Evolutionary conservation across 108 stramenopile genomes (phyloP).

Genomic region (Cyclotella distinguenda): DNA sequence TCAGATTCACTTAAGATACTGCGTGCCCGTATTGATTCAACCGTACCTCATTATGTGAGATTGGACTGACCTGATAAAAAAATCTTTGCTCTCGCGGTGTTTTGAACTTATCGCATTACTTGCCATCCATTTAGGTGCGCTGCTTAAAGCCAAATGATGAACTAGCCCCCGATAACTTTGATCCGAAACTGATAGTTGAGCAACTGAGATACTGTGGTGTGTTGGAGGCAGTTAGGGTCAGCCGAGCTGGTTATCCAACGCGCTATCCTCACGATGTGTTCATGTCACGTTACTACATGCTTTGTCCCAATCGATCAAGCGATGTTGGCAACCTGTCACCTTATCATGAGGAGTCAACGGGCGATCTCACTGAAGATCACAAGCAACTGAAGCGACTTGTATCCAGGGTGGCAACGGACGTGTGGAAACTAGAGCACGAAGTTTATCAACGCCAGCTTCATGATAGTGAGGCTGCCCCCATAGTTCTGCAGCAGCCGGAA

Average conservation of each 20-base stretch:
- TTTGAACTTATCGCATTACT: neutral
- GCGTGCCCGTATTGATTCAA: constrained; percentile 86
- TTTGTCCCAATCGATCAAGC: constrained; percentile 34
- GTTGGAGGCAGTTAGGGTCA: constrained; percentile 89
- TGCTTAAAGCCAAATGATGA: constrained; percentile 93
- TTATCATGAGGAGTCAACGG: constrained; percentile 38
- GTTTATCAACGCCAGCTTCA: constrained; percentile 15
- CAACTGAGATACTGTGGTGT: constrained; percentile 91
- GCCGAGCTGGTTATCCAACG: constrained; percentile 87
- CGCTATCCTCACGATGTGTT: constrained; percentile 76
- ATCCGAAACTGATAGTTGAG: constrained; percentile 80
- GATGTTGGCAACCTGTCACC: constrained; percentile 45
- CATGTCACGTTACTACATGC: constrained; percentile 41
- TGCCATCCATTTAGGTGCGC: constrained; percentile 35
- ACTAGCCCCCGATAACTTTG: constrained; percentile 74
- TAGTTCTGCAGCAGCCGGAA: constrained; percentile 8
- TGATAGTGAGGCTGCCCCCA: neutral
- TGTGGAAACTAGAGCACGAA: constrained; percentile 38
- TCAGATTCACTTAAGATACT: constrained; percentile 87
- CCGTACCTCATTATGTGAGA: constrained; percentile 95
- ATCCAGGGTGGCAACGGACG: constrained; percentile 44
- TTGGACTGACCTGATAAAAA: neutral
- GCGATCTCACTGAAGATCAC: constrained; percentile 44
- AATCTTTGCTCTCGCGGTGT: neutral
- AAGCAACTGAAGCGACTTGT: constrained; percentile 47